Evolutionary conservation across 768 basidiomycete genomes (phyloP), one percentile per base, ranked within the genome.

Genomic region (Lanmaoa pseudosensibilis): DNA sequence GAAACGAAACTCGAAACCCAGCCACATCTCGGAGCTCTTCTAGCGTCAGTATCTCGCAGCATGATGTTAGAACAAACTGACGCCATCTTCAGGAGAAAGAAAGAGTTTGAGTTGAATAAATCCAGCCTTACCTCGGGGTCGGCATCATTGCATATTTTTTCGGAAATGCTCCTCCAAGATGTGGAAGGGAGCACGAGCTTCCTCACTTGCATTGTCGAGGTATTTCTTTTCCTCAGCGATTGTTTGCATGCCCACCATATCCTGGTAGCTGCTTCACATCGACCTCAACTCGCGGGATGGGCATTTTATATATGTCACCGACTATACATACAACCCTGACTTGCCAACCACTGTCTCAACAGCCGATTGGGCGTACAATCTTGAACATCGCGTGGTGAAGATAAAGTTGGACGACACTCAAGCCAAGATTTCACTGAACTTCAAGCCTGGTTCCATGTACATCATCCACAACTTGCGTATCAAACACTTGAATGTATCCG

Each of bases 171-270:
- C n/a, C 69, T 89, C 57, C 69, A 77, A 62, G 77, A 85, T 49
- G 79, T 74, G 6, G 72, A 72, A 16, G 64, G 67, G 36, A 75
- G 74, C 36, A 72, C 74, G 1, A 65, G 60, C 32, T 78, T 81
- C 56, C 79, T 86, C 57, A 78, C 78, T 46, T 86, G 84, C 58
- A 75, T 80, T 15, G 83, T 84, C 38, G 83, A 87, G 78, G 86
- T 86, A 65, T 30, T 53, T 13, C 40, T 61, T 44, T 59, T 38
- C 30, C 12, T 46, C 36, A 16, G 34, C 33, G 19, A n/a, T 49
- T 23, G 6, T n/a, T 21, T 32, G 30, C 18, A 25, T 50, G 12
- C 47, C 43, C 21, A 57, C 38, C 23, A 15, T 38, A 23, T 51
- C 32, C 27, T 33, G 50, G 15, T 54, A 87, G 86, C 66, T 86